Base-by-base conservation (phyloP, 176 grass and related monocot species). In the Rhynchospora breviuscula region DNA sequence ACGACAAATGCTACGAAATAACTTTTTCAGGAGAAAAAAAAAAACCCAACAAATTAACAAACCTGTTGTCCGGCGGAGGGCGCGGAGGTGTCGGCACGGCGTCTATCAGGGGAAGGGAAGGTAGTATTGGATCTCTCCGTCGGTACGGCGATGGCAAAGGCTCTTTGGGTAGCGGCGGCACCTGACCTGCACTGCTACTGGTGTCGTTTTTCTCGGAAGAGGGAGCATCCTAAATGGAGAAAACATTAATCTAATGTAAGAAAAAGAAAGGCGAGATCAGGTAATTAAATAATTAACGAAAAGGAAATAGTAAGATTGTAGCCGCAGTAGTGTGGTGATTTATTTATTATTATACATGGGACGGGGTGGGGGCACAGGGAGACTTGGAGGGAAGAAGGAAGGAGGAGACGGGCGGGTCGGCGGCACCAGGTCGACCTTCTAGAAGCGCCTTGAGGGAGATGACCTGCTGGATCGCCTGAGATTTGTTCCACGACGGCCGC, bases 401-500 rank as follows among this genome's bases (percentile, higher is more conserved):
- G 43, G 63, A 21, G 66, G 65, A 43, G 15, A 77, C 84, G 14
- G 88, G 84, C 5, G 59, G 62, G 44, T 86, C 80, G 23, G 52
- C 80, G 49, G 67, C 81, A 22, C 64, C 85, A 1, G 63, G 85
- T 21, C 85, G 80, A 18, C 88, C 88, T 78, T 90, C 88, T 47
- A 79, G 70, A 52, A 90, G 84, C 3, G 73, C 81, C 80, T 90
- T 90, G 56, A 90, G 88, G 1, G 88, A 90, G 80, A 90, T 84
- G 52, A 86, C 88, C 73, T 90, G 88, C 80, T 90, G 88, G 73
- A 90, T 90, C 49, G 84, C 88, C 62, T 90, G 88, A 62, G 88
- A 90, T 63, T 90, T 90, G 85, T 90, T 90, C 88, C 88, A 90
- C 15, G 88, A 90, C 19, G 88, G 88, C 25, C 88, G 84, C 61